Percentiles rank a stretch among this genome's conserved stretches.
These are phyloP conservation scores for Colletotrichum sp. DNA, from an alignment of 2,329 filamentous ascomycete species.

Conservation along the genomic window DNA sequence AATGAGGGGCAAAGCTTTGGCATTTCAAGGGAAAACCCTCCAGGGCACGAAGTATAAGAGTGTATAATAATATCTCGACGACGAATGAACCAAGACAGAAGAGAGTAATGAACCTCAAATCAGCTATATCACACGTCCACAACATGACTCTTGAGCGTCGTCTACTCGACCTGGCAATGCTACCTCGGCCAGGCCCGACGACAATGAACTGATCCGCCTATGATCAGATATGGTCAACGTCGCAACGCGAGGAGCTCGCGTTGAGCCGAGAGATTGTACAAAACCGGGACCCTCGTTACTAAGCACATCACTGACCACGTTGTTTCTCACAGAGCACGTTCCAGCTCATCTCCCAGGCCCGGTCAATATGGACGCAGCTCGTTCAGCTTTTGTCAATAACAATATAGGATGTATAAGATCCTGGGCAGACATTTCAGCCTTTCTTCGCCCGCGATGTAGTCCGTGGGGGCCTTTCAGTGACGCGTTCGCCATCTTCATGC, in stretches of 20 bases:
- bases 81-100: conserved; percentile 13
- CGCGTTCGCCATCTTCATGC: background rate
- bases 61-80: conserved; percentile 18
- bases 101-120: background rate
- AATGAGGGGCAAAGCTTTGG: conserved; percentile 4
- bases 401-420: background rate
- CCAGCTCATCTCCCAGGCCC: background rate
- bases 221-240: background rate
- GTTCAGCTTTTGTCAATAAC: background rate
- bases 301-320: background rate
- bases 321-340: background rate
- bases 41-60: conserved; percentile 11
- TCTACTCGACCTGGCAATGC: background rate
- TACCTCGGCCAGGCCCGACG: background rate
- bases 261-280: background rate
- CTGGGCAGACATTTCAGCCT: background rate
- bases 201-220: background rate
- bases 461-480: background rate
- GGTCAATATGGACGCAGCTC: background rate
- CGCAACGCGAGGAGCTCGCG: background rate
- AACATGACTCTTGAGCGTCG: background rate
- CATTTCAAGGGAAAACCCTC: background rate
- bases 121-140: background rate
- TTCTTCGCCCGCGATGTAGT: background rate
- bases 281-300: background rate